A percentile compares a stretch with the other conserved stretches of the same genome.
Conservation (phyloP, 495 filamentous ascomycete genomes). For the Geoglossum glabrum region DNA sequence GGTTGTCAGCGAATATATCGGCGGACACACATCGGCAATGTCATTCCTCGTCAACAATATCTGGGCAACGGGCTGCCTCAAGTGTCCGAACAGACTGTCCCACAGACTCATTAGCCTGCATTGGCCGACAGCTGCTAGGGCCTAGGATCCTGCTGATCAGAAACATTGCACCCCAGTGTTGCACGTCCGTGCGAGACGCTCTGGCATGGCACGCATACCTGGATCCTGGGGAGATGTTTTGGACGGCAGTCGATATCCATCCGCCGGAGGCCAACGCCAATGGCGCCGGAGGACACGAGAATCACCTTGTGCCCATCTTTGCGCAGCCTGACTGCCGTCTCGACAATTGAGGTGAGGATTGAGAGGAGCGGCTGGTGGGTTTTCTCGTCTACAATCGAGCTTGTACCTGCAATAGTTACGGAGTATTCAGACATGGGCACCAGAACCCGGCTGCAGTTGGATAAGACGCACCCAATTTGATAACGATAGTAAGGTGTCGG, state of each 20-base stretch:
- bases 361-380: slow-evolving; percentile 94
- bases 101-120: slow-evolving; percentile 89
- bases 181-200: too few relatives aligned
- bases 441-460: not conserved
- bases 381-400: slow-evolving; percentile 91
- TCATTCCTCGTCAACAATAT: slow-evolving; percentile 92
- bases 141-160: slow-evolving; percentile 26
- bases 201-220: slow-evolving; percentile 33
- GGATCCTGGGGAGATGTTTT: slow-evolving; percentile 67
- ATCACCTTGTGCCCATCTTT: slow-evolving; percentile 88
- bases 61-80: slow-evolving; percentile 78
- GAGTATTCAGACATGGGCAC: not conserved
- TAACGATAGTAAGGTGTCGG: slow-evolving; percentile 52
- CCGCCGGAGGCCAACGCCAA: slow-evolving; percentile 72
- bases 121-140: slow-evolving; percentile 88
- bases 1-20: not conserved
- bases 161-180: not conserved
- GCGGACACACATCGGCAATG: slow-evolving; percentile 65
- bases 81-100: slow-evolving; percentile 76
- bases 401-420: slow-evolving; percentile 44
- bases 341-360: slow-evolving; percentile 73
- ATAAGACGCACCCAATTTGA: slow-evolving; percentile 56
- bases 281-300: slow-evolving; percentile 89
- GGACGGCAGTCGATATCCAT: slow-evolving; percentile 83
- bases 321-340: slow-evolving; percentile 66